Conservation (phyloP, 306 rosid genomes). For the Chamaecrista fasciculata region DNA sequence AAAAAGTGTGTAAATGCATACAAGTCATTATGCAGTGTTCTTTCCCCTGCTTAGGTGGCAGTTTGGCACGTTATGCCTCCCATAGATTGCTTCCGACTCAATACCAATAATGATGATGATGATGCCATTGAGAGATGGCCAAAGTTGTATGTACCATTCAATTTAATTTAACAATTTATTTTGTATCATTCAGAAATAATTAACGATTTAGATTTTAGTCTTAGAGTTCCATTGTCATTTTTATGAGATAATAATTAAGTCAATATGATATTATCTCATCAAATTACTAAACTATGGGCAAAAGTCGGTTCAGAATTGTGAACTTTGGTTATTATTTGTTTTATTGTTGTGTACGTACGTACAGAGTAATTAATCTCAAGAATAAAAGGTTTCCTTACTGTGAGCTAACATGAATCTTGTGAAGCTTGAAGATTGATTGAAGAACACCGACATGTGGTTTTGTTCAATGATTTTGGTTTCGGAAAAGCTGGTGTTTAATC, state of each 20-base stretch:
- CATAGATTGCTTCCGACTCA: background rate
- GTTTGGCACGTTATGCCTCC: slow-evolving; percentile 14
- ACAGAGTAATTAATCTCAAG: too few species aligned
- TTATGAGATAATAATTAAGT: background rate
- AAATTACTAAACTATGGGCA: too few species aligned
- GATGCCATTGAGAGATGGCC: background rate
- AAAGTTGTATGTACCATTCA: background rate
- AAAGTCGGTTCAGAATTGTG: background rate
- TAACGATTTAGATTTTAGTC: background rate
- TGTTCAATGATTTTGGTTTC: background rate
- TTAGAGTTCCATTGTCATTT: too few species aligned
- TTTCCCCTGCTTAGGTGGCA: slow-evolving; percentile 38
- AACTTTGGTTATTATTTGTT: background rate
- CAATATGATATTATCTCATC: too few species aligned
- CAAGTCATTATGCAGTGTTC: slow-evolving; percentile 49
- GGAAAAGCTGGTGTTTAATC: background rate
- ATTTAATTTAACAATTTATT: background rate
- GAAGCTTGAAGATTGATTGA: too few species aligned
- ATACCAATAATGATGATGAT: background rate
- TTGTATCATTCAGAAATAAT: background rate
- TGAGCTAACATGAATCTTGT: background rate
- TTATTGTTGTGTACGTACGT: too few species aligned
- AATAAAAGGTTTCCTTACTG: too few species aligned
- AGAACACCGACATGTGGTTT: too few species aligned
- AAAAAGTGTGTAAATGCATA: slow-evolving; percentile 50